Evolutionary conservation across 106 monocot species (phyloP).

Genomic region (Acorus calamus): DNA sequence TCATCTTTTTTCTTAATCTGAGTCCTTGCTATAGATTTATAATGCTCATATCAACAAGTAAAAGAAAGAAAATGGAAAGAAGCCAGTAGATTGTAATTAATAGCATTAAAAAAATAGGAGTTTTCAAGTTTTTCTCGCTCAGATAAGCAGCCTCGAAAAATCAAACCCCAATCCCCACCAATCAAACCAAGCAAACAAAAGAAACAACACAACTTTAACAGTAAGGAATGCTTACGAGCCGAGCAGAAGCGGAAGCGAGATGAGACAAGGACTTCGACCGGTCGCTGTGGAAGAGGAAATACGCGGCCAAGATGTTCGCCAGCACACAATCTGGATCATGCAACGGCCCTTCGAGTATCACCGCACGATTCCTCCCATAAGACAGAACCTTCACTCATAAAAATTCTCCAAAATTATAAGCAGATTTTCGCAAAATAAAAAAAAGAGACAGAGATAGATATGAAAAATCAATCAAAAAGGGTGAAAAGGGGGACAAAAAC

Average conservation of each 20-base stretch:
- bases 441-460: neutral
- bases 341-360: conserved; percentile 34
- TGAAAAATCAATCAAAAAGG: neutral
- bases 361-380: conserved; percentile 33
- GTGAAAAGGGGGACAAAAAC: neutral
- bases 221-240: conserved; percentile 11
- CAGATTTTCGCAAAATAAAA: neutral
- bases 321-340: conserved; percentile 44
- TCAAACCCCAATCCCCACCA: neutral
- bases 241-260: conserved; percentile 24
- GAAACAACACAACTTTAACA: neutral
- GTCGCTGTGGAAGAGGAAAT: conserved; percentile 15
- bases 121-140: too few relatives aligned
- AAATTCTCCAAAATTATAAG: neutral
- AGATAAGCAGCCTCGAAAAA: neutral
- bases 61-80: too few relatives aligned
- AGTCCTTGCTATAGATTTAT: too few relatives aligned
- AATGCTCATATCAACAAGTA: too few relatives aligned
- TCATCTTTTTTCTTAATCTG: too few relatives aligned
- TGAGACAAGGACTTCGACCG: conserved; percentile 13
- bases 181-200: neutral
- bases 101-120: too few relatives aligned
- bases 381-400: conserved; percentile 17
- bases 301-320: conserved; percentile 47
- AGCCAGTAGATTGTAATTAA: too few relatives aligned